A percentile compares a stretch with the other conserved stretches of the same genome.
phyloP scores from a whole-genome alignment of 108 stramenopile genomes.

The Skeletonema tropicum region DNA sequence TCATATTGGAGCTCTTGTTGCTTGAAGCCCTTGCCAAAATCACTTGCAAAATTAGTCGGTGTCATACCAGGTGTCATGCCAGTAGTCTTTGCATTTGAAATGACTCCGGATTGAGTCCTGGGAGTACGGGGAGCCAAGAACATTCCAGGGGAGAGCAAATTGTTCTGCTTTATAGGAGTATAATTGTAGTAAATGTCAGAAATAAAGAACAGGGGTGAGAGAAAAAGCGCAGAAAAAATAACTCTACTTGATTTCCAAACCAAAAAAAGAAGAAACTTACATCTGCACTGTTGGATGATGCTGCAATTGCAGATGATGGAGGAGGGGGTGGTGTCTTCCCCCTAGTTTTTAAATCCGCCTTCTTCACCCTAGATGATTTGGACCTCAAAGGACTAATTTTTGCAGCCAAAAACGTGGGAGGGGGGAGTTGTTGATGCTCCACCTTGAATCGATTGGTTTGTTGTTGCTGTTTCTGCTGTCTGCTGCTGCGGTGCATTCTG shows the following conservation, averaged over 20 bases:
- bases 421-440: constrained; percentile 18
- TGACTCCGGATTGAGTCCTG: not conserved
- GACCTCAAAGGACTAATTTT: constrained; percentile 47
- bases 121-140: constrained; percentile 38
- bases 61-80: constrained; percentile 64
- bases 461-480: not conserved
- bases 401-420: constrained; percentile 43
- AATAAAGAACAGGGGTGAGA: not conserved
- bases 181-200: too few relatives aligned
- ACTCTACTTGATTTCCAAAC: not conserved
- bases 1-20: not conserved
- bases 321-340: constrained; percentile 7
- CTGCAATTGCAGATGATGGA: not conserved
- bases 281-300: constrained; percentile 1
- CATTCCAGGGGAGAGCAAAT: constrained; percentile 41
- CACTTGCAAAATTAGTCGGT: constrained; percentile 84
- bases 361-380: constrained; percentile 23
- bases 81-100: not conserved
- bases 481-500: not conserved
- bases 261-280: constrained; percentile 6
- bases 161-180: not conserved
- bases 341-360: constrained; percentile 9
- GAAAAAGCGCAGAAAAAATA: constrained; percentile 6
- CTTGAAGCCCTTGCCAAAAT: constrained; percentile 69
- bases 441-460: not conserved